Evolutionary conservation across 169 alveolate species (phyloP), one percentile per base, ranked within the genome.

Genomic region (Plasmodium coatneyi): DNA sequence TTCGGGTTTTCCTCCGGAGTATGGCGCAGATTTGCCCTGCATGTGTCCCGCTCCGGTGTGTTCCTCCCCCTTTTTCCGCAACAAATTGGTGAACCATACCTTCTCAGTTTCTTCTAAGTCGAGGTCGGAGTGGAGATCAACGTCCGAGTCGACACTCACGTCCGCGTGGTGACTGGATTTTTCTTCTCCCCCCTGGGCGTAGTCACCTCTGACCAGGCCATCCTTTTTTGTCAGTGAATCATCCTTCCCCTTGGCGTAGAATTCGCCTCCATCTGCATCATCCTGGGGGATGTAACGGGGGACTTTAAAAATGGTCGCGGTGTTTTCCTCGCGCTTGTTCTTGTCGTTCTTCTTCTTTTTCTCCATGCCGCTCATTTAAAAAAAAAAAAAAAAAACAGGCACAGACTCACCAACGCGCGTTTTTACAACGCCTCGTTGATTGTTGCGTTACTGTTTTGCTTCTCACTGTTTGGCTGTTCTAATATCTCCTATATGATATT

Each of bases 11-110:
- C 0, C 30, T 66, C 28, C 36, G 14, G 41, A 19, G 36, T 19
- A 28, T 9, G 76, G 36, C 3, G n/a, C 41, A 22, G 76, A 66
- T 25, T 5, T 25, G 2, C 14, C 36, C 39, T 25, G 41, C 1
- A 4, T 25, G 3, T 22, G 30, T 9, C 36, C 41, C 30, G 1
- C 14, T 9, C 36, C 36, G n/a, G 76, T 6, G 36, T 66, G 70
- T 52, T 86, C 74, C 14, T 86, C 79, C 49, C 36, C 76, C 16
- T 49, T 22, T 16, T 86, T 86, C 28, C 70, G 54, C 28, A 86
- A 49, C 43, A 86, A 86, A 76, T 86, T 86, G 9, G 39, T 32
- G 28, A 74, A 86, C 93, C 93, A 86, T 14, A 78, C 36, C 80
- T 86, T 70, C 56, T 86, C 93, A 34, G 22, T 72, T 71, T 12